Base-by-base conservation (phyloP, 108 stramenopile genomes). In the Nitzschia putrida region DNA sequence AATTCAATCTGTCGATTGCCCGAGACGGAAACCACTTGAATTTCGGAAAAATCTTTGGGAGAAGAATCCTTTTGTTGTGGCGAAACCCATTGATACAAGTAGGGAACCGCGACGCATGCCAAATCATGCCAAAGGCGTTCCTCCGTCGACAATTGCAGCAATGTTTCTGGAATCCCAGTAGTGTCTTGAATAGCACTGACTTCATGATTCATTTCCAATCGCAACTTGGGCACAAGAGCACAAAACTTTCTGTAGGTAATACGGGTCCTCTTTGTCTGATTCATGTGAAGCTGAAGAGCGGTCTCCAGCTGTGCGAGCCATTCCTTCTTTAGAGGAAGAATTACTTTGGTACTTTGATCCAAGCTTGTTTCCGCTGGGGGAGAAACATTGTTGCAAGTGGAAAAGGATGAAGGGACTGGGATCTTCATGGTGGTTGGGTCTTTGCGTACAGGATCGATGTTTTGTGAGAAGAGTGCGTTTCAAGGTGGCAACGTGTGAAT, bases 81-180 rank as follows among this genome's bases (percentile, higher is more conserved):
- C 9, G 45, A 25, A 8, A 29, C 53, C 21, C 41, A 11, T 9
- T 34, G 21, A 41, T 68, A 75, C 58, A 75, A 53, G 6, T 3
- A 12, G 0, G 66, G 66, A 25, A 68, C 66, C 0, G 38, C 45
- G 21, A 68, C 51, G 45, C 74, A 75, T 8, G 38, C 23, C 8
- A 75, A 37, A 61, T 75, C 74, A 56, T 75, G 74, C 74, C 74
- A 75, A 13, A 75, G 34, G 11, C 66, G 66, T 39, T 68, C 66
- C 18, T 51, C 66, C 39, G 8, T 60, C 22, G 66, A 53, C 2
- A 57, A 25, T 23, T 13, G 20, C 57, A 21, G 21, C 14, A 57
- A 16, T 39, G 20, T 1, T 14, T 44, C 39, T n/a, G 39, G 13
- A 34, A 24, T 64, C 24, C 14, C 71, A 56, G 37, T 42, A 24